These are phyloP conservation scores for Penicillium macrosclerotiorum DNA, from an alignment of 495 filamentous ascomycete species.

Conservation along the genomic window DNA sequence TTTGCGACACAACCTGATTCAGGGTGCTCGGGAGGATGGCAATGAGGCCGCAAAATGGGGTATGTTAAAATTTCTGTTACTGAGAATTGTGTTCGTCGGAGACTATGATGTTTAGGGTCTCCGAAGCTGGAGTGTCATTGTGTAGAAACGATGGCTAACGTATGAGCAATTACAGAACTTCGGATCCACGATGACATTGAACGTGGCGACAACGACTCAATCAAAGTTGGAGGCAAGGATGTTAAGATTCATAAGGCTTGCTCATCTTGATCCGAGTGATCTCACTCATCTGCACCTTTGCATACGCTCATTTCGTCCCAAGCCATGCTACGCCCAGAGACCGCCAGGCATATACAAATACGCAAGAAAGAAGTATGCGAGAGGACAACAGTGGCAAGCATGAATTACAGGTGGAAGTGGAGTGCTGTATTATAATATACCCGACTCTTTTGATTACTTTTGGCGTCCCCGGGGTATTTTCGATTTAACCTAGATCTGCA, in stretches of 20 bases:
- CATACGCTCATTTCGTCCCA: too few species aligned
- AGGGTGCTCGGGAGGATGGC: slow-evolving; percentile 59
- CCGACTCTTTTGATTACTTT: slow-evolving; percentile 36
- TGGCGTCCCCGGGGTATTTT: slow-evolving; percentile 40
- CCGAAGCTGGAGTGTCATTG: too few species aligned
- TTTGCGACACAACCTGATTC: slow-evolving; percentile 81
- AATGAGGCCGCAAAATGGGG: slow-evolving; percentile 62
- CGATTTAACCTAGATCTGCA: slow-evolving; percentile 35
- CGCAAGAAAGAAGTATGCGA: background rate
- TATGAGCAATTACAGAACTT: slow-evolving; percentile 54
- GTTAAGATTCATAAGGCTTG: slow-evolving; percentile 49
- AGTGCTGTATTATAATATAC: slow-evolving; percentile 48
- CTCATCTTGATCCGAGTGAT: slow-evolving; percentile 27
- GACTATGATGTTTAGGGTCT: too few species aligned
- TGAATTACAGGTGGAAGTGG: background rate
- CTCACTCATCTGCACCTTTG: background rate
- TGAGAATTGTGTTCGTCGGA: too few species aligned
- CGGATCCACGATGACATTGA: slow-evolving; percentile 89
- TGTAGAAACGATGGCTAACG: slow-evolving; percentile 9
- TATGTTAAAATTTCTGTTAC: slow-evolving; percentile 45
- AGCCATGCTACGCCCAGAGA: too few species aligned
- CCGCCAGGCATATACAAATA: background rate
- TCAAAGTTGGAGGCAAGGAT: slow-evolving; percentile 56
- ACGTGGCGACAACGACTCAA: slow-evolving; percentile 84
- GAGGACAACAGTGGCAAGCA: background rate